Evolutionary conservation across 176 grass and related monocot species (phyloP), one percentile per base, ranked within the genome.

Genomic region (Aegilops umbellulata): DNA sequence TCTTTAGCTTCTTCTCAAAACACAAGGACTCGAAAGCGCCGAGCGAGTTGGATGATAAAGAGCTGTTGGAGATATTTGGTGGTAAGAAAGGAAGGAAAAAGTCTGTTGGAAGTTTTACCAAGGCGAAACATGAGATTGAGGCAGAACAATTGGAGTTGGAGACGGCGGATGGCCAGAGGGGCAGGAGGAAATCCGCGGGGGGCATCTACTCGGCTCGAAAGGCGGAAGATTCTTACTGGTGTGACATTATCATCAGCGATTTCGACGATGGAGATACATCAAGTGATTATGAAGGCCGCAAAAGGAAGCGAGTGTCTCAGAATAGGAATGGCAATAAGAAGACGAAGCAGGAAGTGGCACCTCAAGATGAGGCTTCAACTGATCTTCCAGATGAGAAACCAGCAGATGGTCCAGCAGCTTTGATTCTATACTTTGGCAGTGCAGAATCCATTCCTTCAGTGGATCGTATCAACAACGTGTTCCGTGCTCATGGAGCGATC

Each of bases 181-280:
- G 88, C 3, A 80, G 74, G 13, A 84, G 83, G 78, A 94, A 69
- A 44, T 86, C 88, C 20, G 77, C 84, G 7, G 92, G 89, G 64
- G 86, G 80, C 44, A 32, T 96, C 80, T 94, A 78, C 74, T 87
- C 76, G 27, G 79, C 92, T 82, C 83, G 89, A 47, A 88, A 91
- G 69, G 88, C 93, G 8, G 89, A 98, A 81, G 97, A 98, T 80
- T 95, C 96, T 1, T 98, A 98, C 79, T 98, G 97, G 97, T 94
- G 91, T 55, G 94, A 98, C 86, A 85, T 98, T 42, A 90, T 98
- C 61, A 80, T 98, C 80, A 92, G 86, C 3, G 97, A 98, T 61
- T 90, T 92, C 42, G 97, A 96, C 23, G 93, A 98, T n/a, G 77
- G 81, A 36, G 84, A 83, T 29, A 77, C 34, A 71, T 91, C 89